These are phyloP conservation scores for Hypoxylon rubiginosum DNA, from an alignment of 2,329 filamentous ascomycete genomes.

Conservation along the genomic window DNA sequence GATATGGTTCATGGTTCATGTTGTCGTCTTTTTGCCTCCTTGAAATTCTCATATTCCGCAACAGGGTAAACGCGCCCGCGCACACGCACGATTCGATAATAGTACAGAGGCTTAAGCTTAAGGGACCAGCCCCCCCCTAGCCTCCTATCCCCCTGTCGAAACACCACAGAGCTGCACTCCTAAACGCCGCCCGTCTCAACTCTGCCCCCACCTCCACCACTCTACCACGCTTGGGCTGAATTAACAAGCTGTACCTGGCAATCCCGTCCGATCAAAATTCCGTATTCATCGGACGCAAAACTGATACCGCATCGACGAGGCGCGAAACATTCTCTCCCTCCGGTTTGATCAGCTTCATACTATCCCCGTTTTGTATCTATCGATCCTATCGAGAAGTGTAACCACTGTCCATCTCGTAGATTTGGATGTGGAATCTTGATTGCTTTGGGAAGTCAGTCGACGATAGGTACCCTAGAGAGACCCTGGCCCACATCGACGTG, in stretches of 20 bases:
- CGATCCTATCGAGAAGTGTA: constrained; percentile 28
- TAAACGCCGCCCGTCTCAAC: constrained; percentile 62
- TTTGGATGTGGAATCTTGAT: constrained; percentile 32
- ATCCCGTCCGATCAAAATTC: constrained; percentile 47
- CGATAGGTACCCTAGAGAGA: constrained; percentile 39
- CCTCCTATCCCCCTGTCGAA: constrained; percentile 52
- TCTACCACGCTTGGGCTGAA: constrained; percentile 10
- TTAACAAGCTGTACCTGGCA: constrained; percentile 37
- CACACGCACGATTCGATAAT: constrained; percentile 13
- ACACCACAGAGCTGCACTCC: constrained; percentile 51
- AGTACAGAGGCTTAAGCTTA: constrained; percentile 19
- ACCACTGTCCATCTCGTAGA: constrained; percentile 32
- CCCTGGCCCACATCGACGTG: constrained; percentile 41
- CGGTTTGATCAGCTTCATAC: constrained; percentile 58
- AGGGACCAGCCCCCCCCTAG: constrained; percentile 26
- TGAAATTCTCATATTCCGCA: constrained; percentile 10
- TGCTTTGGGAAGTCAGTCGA: constrained; percentile 16
- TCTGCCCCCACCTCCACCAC: constrained; percentile 40
- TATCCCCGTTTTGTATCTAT: constrained; percentile 43
- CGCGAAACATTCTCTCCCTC: constrained; percentile 60
- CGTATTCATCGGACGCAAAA: constrained; percentile 45
- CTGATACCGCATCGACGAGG: constrained; percentile 56
- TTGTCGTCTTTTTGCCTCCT: constrained; percentile 35
- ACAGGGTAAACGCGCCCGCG: constrained; percentile 21
- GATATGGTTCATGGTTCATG: constrained; percentile 38